Evolutionary conservation across 345 rosid genomes (phyloP).

Genomic region (Capsella bursapastoris): DNA sequence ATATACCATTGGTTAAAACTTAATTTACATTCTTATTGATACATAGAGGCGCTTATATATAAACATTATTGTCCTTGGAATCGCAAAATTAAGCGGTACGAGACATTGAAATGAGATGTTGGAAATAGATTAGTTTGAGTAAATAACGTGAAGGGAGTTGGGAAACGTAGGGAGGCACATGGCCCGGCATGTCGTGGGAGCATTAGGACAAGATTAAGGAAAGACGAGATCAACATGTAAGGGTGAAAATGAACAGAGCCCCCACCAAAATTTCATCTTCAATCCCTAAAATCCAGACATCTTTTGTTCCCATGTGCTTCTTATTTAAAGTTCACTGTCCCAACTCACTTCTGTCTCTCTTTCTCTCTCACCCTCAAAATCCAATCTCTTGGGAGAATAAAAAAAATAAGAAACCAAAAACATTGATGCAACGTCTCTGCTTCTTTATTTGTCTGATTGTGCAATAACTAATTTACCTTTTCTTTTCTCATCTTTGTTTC

Average conservation of each 20-base stretch:
- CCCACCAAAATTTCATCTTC: constrained; percentile 59
- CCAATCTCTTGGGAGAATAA: constrained; percentile 50
- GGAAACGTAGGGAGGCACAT: constrained; percentile 47
- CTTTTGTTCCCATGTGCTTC: constrained; percentile 86
- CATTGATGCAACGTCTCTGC: constrained; percentile 42
- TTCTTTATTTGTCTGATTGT: constrained; percentile 41
- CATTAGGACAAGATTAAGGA: constrained; percentile 72
- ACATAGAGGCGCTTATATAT: no score
- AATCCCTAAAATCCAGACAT: constrained; percentile 60
- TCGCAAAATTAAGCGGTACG: constrained; percentile 22
- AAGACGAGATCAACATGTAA: constrained; percentile 61
- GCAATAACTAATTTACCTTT: constrained; percentile 7
- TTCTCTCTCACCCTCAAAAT: constrained; percentile 26
- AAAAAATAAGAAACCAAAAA: constrained; percentile 16
- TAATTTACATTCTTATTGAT: no score
- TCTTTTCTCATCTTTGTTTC: neutral
- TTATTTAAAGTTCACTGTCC: constrained; percentile 76
- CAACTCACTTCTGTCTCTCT: constrained; percentile 39
- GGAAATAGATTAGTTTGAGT: constrained; percentile 32
- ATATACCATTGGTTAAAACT: no score
- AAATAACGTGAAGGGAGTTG: constrained; percentile 27
- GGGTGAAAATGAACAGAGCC: constrained; percentile 65
- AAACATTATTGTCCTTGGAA: neutral
- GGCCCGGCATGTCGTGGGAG: constrained; percentile 66
- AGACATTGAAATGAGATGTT: constrained; percentile 39